Base-by-base conservation (phyloP, 2,329 filamentous ascomycete species). In the Rugonectria rugulosa region DNA sequence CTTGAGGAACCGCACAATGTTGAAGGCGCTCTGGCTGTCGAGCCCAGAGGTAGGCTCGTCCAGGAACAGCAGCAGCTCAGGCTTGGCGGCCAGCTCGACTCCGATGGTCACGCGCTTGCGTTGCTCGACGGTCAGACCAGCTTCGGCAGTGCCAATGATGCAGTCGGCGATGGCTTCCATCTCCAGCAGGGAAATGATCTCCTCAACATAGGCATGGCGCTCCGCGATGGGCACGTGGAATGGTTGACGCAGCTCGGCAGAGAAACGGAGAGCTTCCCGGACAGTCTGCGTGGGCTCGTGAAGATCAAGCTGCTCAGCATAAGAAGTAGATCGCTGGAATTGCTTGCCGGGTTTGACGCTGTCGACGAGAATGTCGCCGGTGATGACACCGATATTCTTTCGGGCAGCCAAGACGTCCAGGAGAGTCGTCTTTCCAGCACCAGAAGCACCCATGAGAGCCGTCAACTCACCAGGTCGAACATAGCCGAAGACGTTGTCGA, bases 341-440 rank as follows among this genome's bases (percentile, higher is more conserved):
- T 85, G 79, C 65, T 81, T 81, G 31, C 82, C 83, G 0, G 83
- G 84, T 62, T 81, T 81, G 36, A 72, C 57, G 12, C 81, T 83
- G 54, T 87, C 84, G 27, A 87, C 81, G 2, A 86, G 70, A 8
- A 87, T 79, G 34, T 84, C 80, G 32, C 84, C 84, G 0, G 70
- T 64, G 32, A 87, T 83, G 2, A 86, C 82, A 61, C 84, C 85
- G 51, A 87, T 84, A 62, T 84, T 86, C 74, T 86, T 86, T 31
- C 85, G 76, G 1, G 79, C 71, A 0, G 83, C 83, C 29, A 96
- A 77, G 1, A 94, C 90, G 66, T 96, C 90, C 3, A 96, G 78
- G 1, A 96, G 77, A 0, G 92, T 96, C 0, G 91, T 95, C 76
- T 96, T 96, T 43, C 92, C 92, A 5, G 91, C 92, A n/a, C 90